Base-by-base conservation (phyloP, 139 green algal genomes). In the Ettlia oleoabundans region DNA sequence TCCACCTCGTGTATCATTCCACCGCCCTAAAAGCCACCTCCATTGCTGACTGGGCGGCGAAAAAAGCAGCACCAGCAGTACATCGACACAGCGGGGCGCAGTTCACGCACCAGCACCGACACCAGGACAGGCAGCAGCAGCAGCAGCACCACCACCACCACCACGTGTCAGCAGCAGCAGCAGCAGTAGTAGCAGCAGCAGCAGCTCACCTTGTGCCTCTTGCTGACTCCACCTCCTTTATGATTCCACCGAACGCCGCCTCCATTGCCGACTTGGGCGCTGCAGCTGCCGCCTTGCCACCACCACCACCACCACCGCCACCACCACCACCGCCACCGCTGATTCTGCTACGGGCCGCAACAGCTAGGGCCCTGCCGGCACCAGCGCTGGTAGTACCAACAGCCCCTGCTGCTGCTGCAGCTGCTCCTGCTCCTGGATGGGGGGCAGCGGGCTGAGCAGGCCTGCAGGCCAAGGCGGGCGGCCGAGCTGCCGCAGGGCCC, bases 211-310 rank as follows among this genome's bases (percentile, higher is more conserved):
- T 76, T 33, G 81, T 91, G 86, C 84, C 86, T 84, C 63, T 32
- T n/a, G 53, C 53, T 22, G 68, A 24, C 24, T 47, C 73, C 19
- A 40, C 61, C 24, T 76, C 63, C 4, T 9, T 28, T 9, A 83
- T 32, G 33, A 88, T 61, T 2, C 55, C 41, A 1, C 81, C 85
- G 85, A 91, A 91, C 2, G 87, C 87, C 3, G 85, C 85, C 21
- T 87, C 87, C 86, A 91, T 88, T 1, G 76, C 85, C 41, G 72
- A 71, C 51, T 32, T 32, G 4, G 66, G 51, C 15, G 76, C 38
- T 22, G 62, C 38, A n/a, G n/a, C n/a, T n/a, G n/a, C n/a, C n/a
- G n/a, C n/a, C n/a, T n/a, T n/a, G n/a, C n/a, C n/a, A n/a, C n/a
- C n/a, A n/a, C n/a, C n/a, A n/a, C n/a, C n/a, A n/a, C n/a, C 33